A percentile compares a stretch with the other conserved stretches of the same genome.
These are phyloP conservation scores for Rhizopus sp. DNA, from an alignment of 371 early-diverging fungal genomes.

Conservation along the genomic window DNA sequence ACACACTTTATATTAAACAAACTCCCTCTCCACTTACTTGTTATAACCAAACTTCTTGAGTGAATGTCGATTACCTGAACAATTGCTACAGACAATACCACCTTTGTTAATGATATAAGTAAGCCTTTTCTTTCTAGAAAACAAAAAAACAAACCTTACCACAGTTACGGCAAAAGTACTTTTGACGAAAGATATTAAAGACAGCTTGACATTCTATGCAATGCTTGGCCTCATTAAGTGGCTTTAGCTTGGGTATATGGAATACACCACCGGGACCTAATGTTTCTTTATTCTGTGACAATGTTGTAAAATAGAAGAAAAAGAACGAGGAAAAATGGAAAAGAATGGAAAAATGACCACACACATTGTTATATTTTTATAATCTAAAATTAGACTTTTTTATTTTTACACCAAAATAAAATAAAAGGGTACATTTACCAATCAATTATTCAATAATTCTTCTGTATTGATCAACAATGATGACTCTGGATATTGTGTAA, in stretches of 20 bases:
- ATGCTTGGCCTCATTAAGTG: slow-evolving; percentile 24
- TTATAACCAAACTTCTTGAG: slow-evolving; percentile 53
- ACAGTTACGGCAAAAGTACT: slow-evolving; percentile 53
- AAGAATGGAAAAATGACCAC: background rate
- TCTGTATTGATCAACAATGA: slow-evolving; percentile 13
- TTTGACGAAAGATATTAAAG: slow-evolving; percentile 46
- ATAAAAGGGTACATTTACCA: too few relatives aligned
- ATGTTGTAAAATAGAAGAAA: slow-evolving; percentile 4
- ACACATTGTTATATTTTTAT: too few relatives aligned
- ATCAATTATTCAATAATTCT: too few relatives aligned
- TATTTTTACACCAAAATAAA: too few relatives aligned
- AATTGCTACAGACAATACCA: slow-evolving; percentile 43
- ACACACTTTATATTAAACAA: background rate
- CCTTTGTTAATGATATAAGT: slow-evolving; percentile 27
- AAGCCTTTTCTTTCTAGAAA: background rate
- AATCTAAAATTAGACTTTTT: too few relatives aligned
- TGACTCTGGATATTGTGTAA: slow-evolving; percentile 11
- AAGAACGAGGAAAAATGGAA: background rate
- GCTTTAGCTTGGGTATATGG: slow-evolving; percentile 41
- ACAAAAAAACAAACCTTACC: slow-evolving; percentile 34
- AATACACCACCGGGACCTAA: slow-evolving; percentile 49
- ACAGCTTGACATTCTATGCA: slow-evolving; percentile 41
- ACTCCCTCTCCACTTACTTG: slow-evolving; percentile 31
- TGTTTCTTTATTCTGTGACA: slow-evolving; percentile 25
- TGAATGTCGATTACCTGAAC: slow-evolving; percentile 37